Conservation (phyloP, 2,329 filamentous ascomycete genomes). For the Neospermospora avenae region DNA sequence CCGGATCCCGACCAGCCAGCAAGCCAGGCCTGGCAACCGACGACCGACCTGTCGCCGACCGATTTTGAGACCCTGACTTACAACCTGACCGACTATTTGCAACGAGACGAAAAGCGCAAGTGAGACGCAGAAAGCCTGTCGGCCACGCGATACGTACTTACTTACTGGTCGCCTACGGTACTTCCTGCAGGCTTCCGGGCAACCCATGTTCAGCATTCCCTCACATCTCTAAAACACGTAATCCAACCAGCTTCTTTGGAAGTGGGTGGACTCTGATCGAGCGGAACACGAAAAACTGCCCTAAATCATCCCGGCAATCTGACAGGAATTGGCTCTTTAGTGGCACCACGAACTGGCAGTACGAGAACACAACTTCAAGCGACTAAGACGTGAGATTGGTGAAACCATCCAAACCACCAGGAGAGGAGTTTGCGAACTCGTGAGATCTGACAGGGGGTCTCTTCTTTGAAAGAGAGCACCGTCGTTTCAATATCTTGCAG, state of each 20-base stretch:
- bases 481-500: conserved; percentile 9
- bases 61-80: background rate
- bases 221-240: conserved; percentile 22
- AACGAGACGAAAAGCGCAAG: conserved; percentile 10
- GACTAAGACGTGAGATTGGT: conserved; percentile 15
- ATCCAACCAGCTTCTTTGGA: conserved; percentile 17
- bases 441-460: conserved; percentile 15
- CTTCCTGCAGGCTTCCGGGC: conserved; percentile 25
- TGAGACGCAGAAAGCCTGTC: conserved; percentile 1
- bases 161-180: conserved; percentile 18
- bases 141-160: conserved; percentile 19
- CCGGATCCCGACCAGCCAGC: background rate
- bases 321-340: conserved; percentile 15
- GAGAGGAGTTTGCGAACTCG: conserved; percentile 12
- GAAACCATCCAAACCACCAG: conserved; percentile 16
- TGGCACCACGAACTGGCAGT: conserved; percentile 12
- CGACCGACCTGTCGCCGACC: conserved; percentile 6
- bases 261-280: conserved; percentile 10
- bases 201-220: conserved; percentile 29
- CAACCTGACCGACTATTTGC: background rate
- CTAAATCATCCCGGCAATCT: conserved; percentile 20
- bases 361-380: conserved; percentile 17
- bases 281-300: conserved; percentile 10
- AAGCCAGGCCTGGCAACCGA: background rate
- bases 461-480: conserved; percentile 15